Evolutionary conservation across 1,139 yeast species (phyloP), one percentile per base, ranked within the genome.

Genomic region (Yamadazyma sp.): DNA sequence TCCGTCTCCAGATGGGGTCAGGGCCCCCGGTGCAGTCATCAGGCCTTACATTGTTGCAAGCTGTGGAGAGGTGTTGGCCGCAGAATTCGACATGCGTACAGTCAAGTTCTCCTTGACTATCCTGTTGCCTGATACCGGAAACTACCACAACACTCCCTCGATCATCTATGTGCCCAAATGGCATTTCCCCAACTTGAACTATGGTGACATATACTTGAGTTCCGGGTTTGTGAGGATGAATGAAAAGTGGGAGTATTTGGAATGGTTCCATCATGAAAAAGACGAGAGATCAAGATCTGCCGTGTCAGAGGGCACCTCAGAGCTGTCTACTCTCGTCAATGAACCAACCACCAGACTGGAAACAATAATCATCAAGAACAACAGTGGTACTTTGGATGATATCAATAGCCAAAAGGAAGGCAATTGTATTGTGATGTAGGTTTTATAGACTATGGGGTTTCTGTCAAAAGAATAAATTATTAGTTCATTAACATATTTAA

Each of bases 31-130:
- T 41, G 87, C 95, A 0, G 74, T 84, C 2, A 65, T 86, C 17
- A 69, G 96, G 37, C 96, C 96, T 1, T 86, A 73, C 49, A 79
- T 86, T 1, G 58, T 79, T 3, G 77, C 82, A 3, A 71, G 82
- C 0, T 66, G 66, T 34, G 96, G 96, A 1, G 62, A 66, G 11
- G 59, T 74, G 4, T 57, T 60, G 17, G 57, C 58, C 1, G 74
- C 82, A 10, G 80, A 74, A 38, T 87, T 86, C 55, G 80, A 82
- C 46, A 49, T 83, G 42, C 61, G 62, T 35, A 54, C 62, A 1
- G 64, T 63, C n/a, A 61, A 59, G 29, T 86, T 78, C 51, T 55
- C 63, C 0, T 60, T 87, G 37, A 69, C 73, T 5, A 56, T 87
- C 18, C 50, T 59, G 1, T 33, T 69, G 15, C 44, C 51, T 10